Evolutionary conservation across 106 monocot genomes (phyloP), one percentile per base, ranked within the genome.

Genomic region (Alisma plantagoaquatica): DNA sequence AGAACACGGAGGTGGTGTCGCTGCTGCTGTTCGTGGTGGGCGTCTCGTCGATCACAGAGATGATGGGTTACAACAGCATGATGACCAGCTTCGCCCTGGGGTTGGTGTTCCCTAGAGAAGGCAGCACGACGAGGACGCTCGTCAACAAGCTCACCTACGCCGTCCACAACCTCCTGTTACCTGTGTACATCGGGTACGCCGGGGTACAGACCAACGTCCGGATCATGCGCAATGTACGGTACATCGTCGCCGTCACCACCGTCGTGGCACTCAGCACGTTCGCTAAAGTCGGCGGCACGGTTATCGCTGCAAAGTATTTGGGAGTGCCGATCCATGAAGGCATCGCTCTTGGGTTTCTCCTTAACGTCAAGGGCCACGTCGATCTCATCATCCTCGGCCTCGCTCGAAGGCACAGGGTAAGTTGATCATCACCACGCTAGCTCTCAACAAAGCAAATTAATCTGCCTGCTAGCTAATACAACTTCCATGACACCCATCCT

Each of bases 351-450:
- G 84, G 79, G 0, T 56, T 84, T 31, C 53, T 90, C 51, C 53
- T 90, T 22, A 90, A 84, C 25, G 80, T 72, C 49, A 90, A 84
- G 49, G 89, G 89, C 9, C 75, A 83, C 33, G 42, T 77, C 2
- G 74, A 83, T 46, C 26, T 90, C 27, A 64, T 90, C 46, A 15
- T 74, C 56, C 48, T 89, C 17, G 16, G 35, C 10, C 2, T 70
- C 4, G 65, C 70, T 23, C 28, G 30, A 32, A 33, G 58, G 22
- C 14, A 32, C 29, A 51, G 42, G 11, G 65, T 70, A 52, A 26
- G 31, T 61, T 18, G 24, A 15, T 38, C 14, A 7, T 7, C 9
- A 7, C 14, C 14, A 7, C 35, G 35, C 9, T 38, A 7, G 14
- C 6, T 38, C 6, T 7, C 35, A 7, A 6, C 35, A 38, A 38